These are phyloP conservation scores for Rostrohypoxylon terebratum DNA, from an alignment of 495 filamentous ascomycete genomes.

Conservation along the genomic window DNA sequence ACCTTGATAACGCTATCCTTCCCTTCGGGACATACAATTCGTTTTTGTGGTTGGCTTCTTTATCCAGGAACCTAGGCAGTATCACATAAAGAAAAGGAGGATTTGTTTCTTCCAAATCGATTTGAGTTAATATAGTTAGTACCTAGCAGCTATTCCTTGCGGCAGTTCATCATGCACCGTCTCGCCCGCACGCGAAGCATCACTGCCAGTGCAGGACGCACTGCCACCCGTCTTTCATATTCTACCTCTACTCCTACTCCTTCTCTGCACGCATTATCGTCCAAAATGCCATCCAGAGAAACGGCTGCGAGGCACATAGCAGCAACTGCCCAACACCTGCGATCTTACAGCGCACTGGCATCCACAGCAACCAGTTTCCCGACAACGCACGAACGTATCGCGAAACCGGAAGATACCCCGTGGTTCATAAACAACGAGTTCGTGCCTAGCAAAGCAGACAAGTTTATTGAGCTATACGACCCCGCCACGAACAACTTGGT, in stretches of 20 bases:
- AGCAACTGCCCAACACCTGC: constrained; percentile 70
- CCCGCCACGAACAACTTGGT: constrained; percentile 98
- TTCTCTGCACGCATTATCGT: constrained; percentile 29
- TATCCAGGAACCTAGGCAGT: neutral
- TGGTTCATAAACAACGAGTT: constrained; percentile 96
- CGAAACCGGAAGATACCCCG: constrained; percentile 79
- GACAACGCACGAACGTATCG: constrained; percentile 82
- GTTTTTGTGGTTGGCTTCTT: constrained; percentile 17
- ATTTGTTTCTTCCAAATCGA: constrained; percentile 1
- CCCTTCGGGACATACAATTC: constrained; percentile 24
- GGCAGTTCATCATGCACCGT: constrained; percentile 54
- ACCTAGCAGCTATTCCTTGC: constrained; percentile 1
- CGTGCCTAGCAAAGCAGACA: constrained; percentile 74
- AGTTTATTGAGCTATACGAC: constrained; percentile 94
- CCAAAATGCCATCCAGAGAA: constrained; percentile 51
- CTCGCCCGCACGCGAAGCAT: constrained; percentile 52
- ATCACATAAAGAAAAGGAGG: constrained; percentile 14
- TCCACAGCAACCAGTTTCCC: constrained; percentile 78
- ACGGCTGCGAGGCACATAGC: constrained; percentile 63
- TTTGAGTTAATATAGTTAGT: constrained; percentile 4
- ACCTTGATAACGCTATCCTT: constrained; percentile 36
- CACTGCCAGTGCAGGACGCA: constrained; percentile 49
- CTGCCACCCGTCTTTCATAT: constrained; percentile 24
- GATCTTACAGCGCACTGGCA: constrained; percentile 63
- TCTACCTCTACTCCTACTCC: constrained; percentile 18